Conservation (phyloP, 73 alveolate species). For the Stentor roeselii region DNA sequence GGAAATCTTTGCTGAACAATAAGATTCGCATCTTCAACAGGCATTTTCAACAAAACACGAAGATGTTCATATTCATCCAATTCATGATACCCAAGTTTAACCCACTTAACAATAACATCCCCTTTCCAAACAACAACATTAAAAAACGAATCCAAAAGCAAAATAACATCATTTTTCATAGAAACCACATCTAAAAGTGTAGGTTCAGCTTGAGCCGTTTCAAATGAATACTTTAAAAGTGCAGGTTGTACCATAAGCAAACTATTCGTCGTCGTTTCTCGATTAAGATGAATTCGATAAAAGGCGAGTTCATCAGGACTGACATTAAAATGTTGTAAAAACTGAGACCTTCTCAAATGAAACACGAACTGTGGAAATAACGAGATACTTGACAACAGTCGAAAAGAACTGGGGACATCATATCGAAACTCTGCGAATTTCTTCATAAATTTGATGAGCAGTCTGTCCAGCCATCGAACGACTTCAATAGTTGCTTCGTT, state of each 20-base stretch:
- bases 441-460: slow-evolving; percentile 85
- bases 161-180: slow-evolving; percentile 86
- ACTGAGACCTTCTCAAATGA: slow-evolving; percentile 91
- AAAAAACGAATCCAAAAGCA: slow-evolving; percentile 95
- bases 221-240: slow-evolving; percentile 58
- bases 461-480: slow-evolving; percentile 92
- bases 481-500: slow-evolving; percentile 62
- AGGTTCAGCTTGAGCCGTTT: slow-evolving; percentile 20
- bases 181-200: slow-evolving; percentile 90
- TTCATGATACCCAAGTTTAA: slow-evolving; percentile 84
- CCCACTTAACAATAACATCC: slow-evolving; percentile 85
- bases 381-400: slow-evolving; percentile 77
- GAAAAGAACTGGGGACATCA: slow-evolving; percentile 88
- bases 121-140: slow-evolving; percentile 94
- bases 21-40: slow-evolving; percentile 87
- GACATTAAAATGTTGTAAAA: slow-evolving; percentile 94
- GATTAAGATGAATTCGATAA: slow-evolving; percentile 79
- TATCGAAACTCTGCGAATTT: slow-evolving; percentile 86
- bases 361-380: slow-evolving; percentile 96
- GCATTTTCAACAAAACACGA: slow-evolving; percentile 75
- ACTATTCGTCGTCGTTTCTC: slow-evolving; percentile 96
- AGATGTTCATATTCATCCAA: slow-evolving; percentile 79
- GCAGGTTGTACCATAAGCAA: slow-evolving; percentile 99
- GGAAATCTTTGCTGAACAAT: slow-evolving; percentile 88
- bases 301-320: slow-evolving; percentile 97